Conservation (phyloP, 2,329 filamentous ascomycete genomes). For the Fusarium sp. region DNA sequence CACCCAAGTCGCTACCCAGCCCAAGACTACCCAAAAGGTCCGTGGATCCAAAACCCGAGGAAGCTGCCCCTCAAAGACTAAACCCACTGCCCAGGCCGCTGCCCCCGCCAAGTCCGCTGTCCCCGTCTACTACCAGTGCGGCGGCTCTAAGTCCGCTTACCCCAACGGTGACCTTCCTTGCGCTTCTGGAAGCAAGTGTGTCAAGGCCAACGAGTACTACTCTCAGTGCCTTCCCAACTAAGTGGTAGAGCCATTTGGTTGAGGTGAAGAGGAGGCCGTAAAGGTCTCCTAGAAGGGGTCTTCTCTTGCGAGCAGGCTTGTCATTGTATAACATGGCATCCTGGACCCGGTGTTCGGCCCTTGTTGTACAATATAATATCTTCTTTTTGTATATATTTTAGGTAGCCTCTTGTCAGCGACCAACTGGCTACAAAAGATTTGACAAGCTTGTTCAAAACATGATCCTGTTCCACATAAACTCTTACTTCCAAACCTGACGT, state of each 20-base stretch:
- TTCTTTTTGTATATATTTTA: constrained; percentile 47
- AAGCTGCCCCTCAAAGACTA: constrained; percentile 36
- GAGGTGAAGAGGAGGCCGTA: neutral
- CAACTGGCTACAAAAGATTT: constrained; percentile 25
- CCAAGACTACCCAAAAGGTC: constrained; percentile 28
- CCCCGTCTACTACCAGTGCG: constrained; percentile 42
- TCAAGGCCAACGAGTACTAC: constrained; percentile 48
- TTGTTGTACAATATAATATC: constrained; percentile 35
- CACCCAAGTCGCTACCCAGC: constrained; percentile 16
- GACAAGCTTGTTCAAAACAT: constrained; percentile 25
- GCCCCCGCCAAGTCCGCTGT: constrained; percentile 27
- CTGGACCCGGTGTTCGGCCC: constrained; percentile 32
- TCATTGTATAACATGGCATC: constrained; percentile 29
- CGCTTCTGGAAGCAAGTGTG: constrained; percentile 44
- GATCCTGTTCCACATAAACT: neutral
- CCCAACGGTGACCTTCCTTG: constrained; percentile 45
- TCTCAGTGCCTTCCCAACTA: constrained; percentile 48
- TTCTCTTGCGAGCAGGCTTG: constrained; percentile 23
- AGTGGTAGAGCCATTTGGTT: constrained; percentile 23
- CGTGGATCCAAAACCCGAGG: constrained; percentile 30
- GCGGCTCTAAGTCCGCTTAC: constrained; percentile 42
- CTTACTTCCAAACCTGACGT: too few relatives aligned
- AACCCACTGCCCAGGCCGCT: constrained; percentile 23
- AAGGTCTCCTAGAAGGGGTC: constrained; percentile 4
- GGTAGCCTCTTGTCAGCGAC: constrained; percentile 22